These are phyloP conservation scores for Zhuliangozyma parablackwelliae DNA, from an alignment of 1,139 yeast genomes.

Conservation along the genomic window DNA sequence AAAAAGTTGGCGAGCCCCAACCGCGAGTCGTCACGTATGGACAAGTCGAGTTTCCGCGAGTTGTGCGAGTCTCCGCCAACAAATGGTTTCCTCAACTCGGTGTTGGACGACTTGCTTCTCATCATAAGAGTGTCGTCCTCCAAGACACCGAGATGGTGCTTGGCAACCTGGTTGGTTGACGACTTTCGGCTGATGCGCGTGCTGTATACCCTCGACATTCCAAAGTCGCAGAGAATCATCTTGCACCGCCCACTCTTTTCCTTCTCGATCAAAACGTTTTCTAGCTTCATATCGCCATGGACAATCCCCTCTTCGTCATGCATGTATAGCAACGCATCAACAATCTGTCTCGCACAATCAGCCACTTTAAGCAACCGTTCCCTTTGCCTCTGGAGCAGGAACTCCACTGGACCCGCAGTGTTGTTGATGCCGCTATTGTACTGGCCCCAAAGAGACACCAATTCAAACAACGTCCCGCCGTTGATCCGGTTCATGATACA, in stretches of 20 bases:
- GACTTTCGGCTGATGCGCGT: slow-evolving; percentile 25
- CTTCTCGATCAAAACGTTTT: slow-evolving; percentile 65
- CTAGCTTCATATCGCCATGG: slow-evolving; percentile 88
- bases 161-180: slow-evolving; percentile 13
- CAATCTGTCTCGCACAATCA: slow-evolving; percentile 40
- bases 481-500: slow-evolving; percentile 68
- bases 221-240: slow-evolving; percentile 77
- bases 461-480: slow-evolving; percentile 81
- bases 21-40: slow-evolving; percentile 28
- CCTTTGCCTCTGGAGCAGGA: slow-evolving; percentile 25
- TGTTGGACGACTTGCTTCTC: slow-evolving; percentile 45
- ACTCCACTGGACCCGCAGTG: slow-evolving; percentile 28
- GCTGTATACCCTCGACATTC: slow-evolving; percentile 55
- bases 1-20: slow-evolving; percentile 27
- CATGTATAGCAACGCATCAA: slow-evolving; percentile 62
- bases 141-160: slow-evolving; percentile 1
- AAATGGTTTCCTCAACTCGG: slow-evolving; percentile 33
- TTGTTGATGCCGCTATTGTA: slow-evolving; percentile 24
- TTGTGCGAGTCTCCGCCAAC: slow-evolving; percentile 29
- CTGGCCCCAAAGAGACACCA: slow-evolving; percentile 66
- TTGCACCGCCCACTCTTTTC: slow-evolving; percentile 18
- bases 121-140: slow-evolving; percentile 20
- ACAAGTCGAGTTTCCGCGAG: slow-evolving; percentile 14
- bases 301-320: slow-evolving; percentile 65
- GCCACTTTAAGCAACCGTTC: slow-evolving; percentile 18